These are phyloP conservation scores for Penicillium ucsense DNA, from an alignment of 495 filamentous ascomycete species.

Conservation along the genomic window DNA sequence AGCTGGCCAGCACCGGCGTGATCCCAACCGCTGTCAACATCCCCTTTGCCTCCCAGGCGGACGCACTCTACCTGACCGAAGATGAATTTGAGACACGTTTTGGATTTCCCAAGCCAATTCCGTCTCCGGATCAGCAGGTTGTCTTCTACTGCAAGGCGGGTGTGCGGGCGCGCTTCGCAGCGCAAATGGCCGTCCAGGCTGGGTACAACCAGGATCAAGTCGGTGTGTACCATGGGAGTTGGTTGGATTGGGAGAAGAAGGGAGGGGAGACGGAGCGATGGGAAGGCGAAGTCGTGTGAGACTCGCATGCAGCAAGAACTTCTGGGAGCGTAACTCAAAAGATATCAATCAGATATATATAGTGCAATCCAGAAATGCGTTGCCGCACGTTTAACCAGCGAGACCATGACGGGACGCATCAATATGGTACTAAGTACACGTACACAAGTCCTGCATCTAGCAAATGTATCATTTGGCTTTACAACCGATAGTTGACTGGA, in stretches of 20 bases:
- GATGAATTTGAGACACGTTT: slow-evolving; percentile 62
- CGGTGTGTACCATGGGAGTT: slow-evolving; percentile 80
- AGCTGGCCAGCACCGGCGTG: slow-evolving; percentile 55
- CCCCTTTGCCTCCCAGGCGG: slow-evolving; percentile 65
- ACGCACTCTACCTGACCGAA: slow-evolving; percentile 59
- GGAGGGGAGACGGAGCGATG: slow-evolving; percentile 52
- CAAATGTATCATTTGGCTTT: too few relatives aligned
- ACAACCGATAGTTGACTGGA: too few relatives aligned
- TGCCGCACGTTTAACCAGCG: too few relatives aligned
- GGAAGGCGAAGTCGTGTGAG: slow-evolving; percentile 18
- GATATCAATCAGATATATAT: too few relatives aligned
- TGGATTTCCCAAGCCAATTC: slow-evolving; percentile 34
- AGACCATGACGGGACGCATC: too few relatives aligned
- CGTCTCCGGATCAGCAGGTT: slow-evolving; percentile 26
- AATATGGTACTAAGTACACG: too few relatives aligned
- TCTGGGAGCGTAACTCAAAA: too few relatives aligned
- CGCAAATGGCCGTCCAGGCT: slow-evolving; percentile 62
- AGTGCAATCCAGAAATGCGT: too few relatives aligned
- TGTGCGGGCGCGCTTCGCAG: slow-evolving; percentile 72
- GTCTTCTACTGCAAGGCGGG: slow-evolving; percentile 93
- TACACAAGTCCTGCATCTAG: too few relatives aligned
- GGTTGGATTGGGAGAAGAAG: slow-evolving; percentile 74
- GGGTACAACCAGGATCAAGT: slow-evolving; percentile 64
- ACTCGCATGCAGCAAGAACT: too few relatives aligned
- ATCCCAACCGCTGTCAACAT: slow-evolving; percentile 77